These are phyloP conservation scores for Penicillium sp. DNA, from an alignment of 2,329 filamentous ascomycete genomes.

Conservation along the genomic window DNA sequence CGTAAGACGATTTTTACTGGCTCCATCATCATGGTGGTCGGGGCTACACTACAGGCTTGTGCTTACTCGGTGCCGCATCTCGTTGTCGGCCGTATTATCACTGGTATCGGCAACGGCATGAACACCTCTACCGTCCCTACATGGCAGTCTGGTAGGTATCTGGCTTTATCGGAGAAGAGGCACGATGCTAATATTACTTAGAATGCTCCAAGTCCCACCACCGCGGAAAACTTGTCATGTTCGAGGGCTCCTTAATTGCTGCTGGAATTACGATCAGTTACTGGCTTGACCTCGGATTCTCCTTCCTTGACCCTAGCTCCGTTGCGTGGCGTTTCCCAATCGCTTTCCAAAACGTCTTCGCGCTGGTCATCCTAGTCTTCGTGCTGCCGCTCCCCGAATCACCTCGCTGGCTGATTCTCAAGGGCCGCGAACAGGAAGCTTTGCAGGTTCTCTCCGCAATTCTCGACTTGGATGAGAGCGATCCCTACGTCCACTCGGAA, in stretches of 20 bases:
- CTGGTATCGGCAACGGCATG: slow-evolving; percentile 53
- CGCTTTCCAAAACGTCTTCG: slow-evolving; percentile 55
- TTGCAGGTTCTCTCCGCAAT: slow-evolving; percentile 46
- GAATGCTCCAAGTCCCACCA: slow-evolving; percentile 50
- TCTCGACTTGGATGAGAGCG: slow-evolving; percentile 45
- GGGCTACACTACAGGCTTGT: slow-evolving; percentile 48
- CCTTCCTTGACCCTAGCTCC: slow-evolving; percentile 46
- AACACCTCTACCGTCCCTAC: slow-evolving; percentile 54
- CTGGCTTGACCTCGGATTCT: slow-evolving; percentile 52
- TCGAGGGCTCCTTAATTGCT: slow-evolving; percentile 49
- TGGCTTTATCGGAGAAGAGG: rapidly evolving
- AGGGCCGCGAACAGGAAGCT: slow-evolving; percentile 52
- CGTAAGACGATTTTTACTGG: slow-evolving; percentile 51
- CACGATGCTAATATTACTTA: neutral
- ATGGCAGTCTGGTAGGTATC: slow-evolving; percentile 42
- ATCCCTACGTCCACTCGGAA: slow-evolving; percentile 44
- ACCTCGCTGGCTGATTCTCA: slow-evolving; percentile 55
- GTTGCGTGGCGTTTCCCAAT: slow-evolving; percentile 54
- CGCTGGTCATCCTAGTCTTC: slow-evolving; percentile 47
- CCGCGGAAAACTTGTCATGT: slow-evolving; percentile 51
- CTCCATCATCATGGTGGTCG: slow-evolving; percentile 50
- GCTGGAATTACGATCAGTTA: slow-evolving; percentile 48
- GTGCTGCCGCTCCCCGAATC: slow-evolving; percentile 54
- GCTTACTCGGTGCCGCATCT: slow-evolving; percentile 50
- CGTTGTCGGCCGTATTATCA: slow-evolving; percentile 52